These are phyloP conservation scores for Arbutus unedo DNA, from an alignment of 148 eudicot species.

Conservation along the genomic window DNA sequence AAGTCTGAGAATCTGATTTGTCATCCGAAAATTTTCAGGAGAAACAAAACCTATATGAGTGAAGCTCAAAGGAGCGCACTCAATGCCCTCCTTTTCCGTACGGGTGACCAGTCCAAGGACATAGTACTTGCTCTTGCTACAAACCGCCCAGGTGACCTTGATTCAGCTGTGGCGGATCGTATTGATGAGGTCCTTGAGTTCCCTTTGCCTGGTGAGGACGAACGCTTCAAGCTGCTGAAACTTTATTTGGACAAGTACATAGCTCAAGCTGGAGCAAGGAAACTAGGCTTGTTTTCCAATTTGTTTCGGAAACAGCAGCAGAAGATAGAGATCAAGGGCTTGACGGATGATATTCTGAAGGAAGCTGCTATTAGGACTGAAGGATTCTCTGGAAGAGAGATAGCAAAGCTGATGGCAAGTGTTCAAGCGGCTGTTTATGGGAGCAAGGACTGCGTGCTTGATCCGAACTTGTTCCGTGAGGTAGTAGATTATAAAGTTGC, in stretches of 20 bases:
- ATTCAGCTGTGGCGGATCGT: conserved; percentile 95
- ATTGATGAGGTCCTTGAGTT: conserved; percentile 96
- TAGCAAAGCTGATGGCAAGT: conserved; percentile 96
- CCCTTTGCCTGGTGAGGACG: conserved; percentile 91
- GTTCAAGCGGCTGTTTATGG: conserved; percentile 99
- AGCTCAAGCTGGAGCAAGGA: conserved; percentile 71
- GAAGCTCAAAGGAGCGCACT: conserved; percentile 99
- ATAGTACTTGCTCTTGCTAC: conserved; percentile 96
- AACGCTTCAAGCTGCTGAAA: conserved; percentile 74
- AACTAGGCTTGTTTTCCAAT: conserved; percentile 52
- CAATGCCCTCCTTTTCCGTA: conserved; percentile 90
- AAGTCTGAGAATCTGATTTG: conserved; percentile 10
- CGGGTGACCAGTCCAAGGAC: conserved; percentile 98
- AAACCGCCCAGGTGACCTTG: conserved; percentile 97
- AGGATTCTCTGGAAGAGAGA: conserved; percentile 96
- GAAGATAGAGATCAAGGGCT: conserved; percentile 75
- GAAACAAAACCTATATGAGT: conserved; percentile 97
- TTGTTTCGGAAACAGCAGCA: conserved; percentile 66
- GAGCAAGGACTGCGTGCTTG: conserved; percentile 76
- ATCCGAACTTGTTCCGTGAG: conserved; percentile 74
- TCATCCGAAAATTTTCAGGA: conserved; percentile 43
- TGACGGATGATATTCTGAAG: conserved; percentile 67
- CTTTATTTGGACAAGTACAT: conserved; percentile 92
- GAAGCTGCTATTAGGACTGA: conserved; percentile 90
- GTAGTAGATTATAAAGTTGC: conserved; percentile 98